Evolutionary conservation across 768 basidiomycete species (phyloP), one percentile per base, ranked within the genome.

Genomic region (Hygrophorus pudorinus): DNA sequence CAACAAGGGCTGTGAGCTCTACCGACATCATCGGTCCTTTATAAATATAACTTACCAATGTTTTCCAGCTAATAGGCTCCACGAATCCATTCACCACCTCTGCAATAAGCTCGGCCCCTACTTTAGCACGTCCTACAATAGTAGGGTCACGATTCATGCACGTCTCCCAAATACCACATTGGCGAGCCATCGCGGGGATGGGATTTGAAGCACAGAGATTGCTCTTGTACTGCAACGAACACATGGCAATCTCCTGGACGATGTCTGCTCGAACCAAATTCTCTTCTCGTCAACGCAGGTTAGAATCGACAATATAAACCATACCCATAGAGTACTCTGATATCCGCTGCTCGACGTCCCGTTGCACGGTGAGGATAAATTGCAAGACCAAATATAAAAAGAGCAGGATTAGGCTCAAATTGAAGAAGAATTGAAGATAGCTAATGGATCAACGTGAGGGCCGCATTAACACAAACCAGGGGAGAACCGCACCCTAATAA

Each of bases 51-150:
- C 20, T 31, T 50, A 89, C 94, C 62, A 97, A 66, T 10, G 92
- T 92, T 67, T 93, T 96, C 90, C 92, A 97, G 60, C 85, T 91
- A 64, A 99, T 93, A 39, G 86, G 85, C 58, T 99, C 94, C 11
- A 98, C 87, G 58, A 99, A 99, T 1, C 89, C 81, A 59, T 97
- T 96, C 49, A 97, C 81, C 35, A 97, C 85, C 57, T 96, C 93
- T 42, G 90, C 94, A 62, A 98, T 82, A 46, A 96, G 79, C 70
- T 97, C 91, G 46, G 93, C 92, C 35, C 86, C 81, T 51, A 99
- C 84, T 54, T 78, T 81, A 47, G 91, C 88, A 46, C 90, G 85
- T 1, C 90, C 90, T 33, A 93, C 78, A 32, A 83, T 80, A 14
- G 81, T 79, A 44, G 93, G 90, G 68, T 97, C 93, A 47, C 88